Base-by-base conservation (phyloP, 805 yeast genomes). In the Nakazawaea peltata region DNA sequence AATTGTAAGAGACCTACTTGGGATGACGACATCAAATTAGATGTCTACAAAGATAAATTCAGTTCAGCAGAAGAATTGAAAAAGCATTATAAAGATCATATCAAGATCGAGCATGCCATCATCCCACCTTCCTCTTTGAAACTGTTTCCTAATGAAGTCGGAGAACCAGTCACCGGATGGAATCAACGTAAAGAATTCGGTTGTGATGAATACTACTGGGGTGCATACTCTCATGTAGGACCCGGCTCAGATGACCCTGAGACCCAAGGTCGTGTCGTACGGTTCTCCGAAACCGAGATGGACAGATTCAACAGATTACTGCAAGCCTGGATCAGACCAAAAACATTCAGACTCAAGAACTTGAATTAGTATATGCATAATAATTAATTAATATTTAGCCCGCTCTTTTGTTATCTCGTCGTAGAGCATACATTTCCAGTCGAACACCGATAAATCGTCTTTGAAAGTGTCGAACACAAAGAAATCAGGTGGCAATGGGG, bases 131-230 rank as follows among this genome's bases (percentile, higher is more conserved):
- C 71, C 1, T 64, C 67, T 28, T 59, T 60, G 48, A 53, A 62
- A 48, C 44, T 48, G 28, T 49, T 57, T 31, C 51, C 66, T 48
- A 45, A 55, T 47, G 49, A 53, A 47, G 47, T 61, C 37, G 50
- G 71, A 39, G 40, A 37, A 23, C 78, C 80, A 16, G 46, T 58
- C 3, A 51, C 65, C 25, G 76, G 75, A 19, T 74, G 81, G 81
- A 68, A 37, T 57, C 57, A 23, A 68, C 71, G 42, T 75, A 82
- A 56, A 63, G 66, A 30, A 61, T 65, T 18, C 74, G 76, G 48
- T 45, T 69, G 19, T 76, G 80, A 74, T 74, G 83, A 32, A 28
- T 37, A 37, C 59, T 80, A 79, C 0, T 74, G 72, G 50, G 74
- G 74, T 41, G 50, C 57, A 13, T 57, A 74, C 15, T 36, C 39